Conservation (phyloP, 495 filamentous ascomycete genomes). For the Cryomyces antarcticus region DNA sequence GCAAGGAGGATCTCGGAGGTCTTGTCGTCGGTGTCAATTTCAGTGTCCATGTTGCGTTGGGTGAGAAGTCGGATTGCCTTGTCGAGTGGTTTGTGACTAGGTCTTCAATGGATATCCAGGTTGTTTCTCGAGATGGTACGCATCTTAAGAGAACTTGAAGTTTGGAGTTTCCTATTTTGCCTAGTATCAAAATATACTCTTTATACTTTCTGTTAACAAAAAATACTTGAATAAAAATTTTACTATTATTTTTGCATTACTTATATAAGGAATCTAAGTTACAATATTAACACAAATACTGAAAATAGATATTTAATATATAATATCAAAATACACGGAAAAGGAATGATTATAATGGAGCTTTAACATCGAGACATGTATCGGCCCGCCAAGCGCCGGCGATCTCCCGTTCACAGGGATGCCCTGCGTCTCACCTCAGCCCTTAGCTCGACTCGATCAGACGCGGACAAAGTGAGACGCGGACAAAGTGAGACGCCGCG, state of each 20-base stretch:
- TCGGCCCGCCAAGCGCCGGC: too few species aligned
- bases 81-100: too few species aligned
- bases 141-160: constrained; percentile 5
- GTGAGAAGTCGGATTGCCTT: too few species aligned
- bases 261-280: constrained; percentile 4
- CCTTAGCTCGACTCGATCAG: too few species aligned
- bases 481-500: too few species aligned
- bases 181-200: constrained; percentile 12
- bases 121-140: too few species aligned
- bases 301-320: not conserved
- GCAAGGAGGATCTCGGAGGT: constrained; percentile 44
- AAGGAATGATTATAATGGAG: not conserved
- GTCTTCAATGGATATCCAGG: too few species aligned
- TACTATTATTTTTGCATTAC: not conserved
- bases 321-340: constrained; percentile 1
- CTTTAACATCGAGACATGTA: too few species aligned
- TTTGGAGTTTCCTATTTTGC: constrained; percentile 9
- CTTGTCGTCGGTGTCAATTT: constrained; percentile 11
- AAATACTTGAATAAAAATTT: constrained; percentile 4
- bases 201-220: constrained; percentile 8
- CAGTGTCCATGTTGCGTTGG: not conserved
- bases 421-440: too few species aligned
- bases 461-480: too few species aligned
- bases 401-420: too few species aligned
- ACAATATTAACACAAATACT: constrained; percentile 1